These are phyloP conservation scores for Pseudonitzschia multiseries DNA, from an alignment of 108 stramenopile genomes.

Conservation along the genomic window DNA sequence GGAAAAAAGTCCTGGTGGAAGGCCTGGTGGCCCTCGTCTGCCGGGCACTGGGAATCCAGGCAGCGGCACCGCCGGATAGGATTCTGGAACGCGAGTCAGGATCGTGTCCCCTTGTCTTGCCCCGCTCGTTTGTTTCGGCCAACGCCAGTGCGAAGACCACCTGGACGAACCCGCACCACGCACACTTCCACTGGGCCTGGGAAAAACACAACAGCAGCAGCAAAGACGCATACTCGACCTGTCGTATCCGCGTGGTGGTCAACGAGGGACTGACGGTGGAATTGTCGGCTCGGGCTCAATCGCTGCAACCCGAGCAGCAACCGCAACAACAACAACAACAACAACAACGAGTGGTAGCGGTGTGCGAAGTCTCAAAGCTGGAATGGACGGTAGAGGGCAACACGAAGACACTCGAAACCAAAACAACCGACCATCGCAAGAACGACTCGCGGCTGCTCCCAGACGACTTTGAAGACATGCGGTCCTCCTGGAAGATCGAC, in stretches of 20 bases:
- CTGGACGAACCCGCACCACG: too few relatives aligned
- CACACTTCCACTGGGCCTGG: too few relatives aligned
- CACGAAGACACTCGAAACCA: not conserved
- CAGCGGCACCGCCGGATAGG: not conserved
- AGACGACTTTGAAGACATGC: not conserved
- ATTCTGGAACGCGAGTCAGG: too few relatives aligned
- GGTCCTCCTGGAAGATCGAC: not conserved
- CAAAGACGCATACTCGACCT: not conserved
- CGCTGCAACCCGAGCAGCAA: not conserved
- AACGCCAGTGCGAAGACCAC: too few relatives aligned
- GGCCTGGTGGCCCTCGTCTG: not conserved
- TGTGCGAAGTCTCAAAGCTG: not conserved
- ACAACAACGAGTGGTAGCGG: not conserved
- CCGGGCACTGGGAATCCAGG: not conserved
- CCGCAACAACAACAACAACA: not conserved
- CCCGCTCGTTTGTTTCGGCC: too few relatives aligned
- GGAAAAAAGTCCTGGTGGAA: not conserved
- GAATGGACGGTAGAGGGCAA: slow-evolving; percentile 2
- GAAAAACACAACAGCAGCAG: not conserved
- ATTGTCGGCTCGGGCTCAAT: not conserved
- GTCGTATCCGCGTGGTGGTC: not conserved
- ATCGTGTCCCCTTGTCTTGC: too few relatives aligned
- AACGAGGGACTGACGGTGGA: not conserved
- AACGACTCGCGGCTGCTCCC: too few relatives aligned
- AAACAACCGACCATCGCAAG: not conserved